Evolutionary conservation across 176 grass and related monocot genomes (phyloP).

Genomic region (Oryza glumipatula): DNA sequence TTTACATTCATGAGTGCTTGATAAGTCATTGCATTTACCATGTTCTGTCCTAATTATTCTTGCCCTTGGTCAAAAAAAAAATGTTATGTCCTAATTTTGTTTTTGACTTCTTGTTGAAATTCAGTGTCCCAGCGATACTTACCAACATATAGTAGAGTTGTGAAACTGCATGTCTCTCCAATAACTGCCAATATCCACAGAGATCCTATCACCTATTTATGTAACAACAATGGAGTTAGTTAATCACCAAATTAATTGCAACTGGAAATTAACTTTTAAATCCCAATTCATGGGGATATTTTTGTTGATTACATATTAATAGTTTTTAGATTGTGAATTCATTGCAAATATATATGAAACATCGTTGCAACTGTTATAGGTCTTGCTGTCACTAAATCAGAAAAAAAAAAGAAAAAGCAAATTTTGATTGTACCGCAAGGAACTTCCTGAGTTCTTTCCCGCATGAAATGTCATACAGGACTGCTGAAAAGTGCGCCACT

Average conservation of each 20-base stretch:
- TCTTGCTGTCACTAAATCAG: neutral
- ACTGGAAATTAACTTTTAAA: neutral
- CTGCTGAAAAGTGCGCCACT: conserved; percentile 40
- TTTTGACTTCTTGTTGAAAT: neutral
- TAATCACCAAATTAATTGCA: neutral
- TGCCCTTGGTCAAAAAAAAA: no score
- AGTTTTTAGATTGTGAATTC: no score
- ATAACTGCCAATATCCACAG: conserved; percentile 74
- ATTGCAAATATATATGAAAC: no score
- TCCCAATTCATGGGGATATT: no score
- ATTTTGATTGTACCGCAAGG: conserved; percentile 55
- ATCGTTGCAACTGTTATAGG: no score
- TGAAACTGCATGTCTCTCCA: conserved; percentile 80
- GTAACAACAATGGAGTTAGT: neutral
- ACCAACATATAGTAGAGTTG: conserved; percentile 72
- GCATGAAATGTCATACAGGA: conserved; percentile 66
- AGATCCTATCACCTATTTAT: conserved; percentile 62
- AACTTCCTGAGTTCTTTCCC: conserved; percentile 87
- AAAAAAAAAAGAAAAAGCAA: neutral
- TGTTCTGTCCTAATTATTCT: neutral
- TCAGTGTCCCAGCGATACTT: conserved; percentile 21
- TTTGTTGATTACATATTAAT: no score
- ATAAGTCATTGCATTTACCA: neutral
- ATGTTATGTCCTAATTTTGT: neutral
- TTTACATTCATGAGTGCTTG: neutral